A percentile compares a stretch with the other conserved stretches of the same genome.
Evolutionary conservation across 192 early-diverging fungal species (phyloP).

Genomic region (Rhizophagus sp.): DNA sequence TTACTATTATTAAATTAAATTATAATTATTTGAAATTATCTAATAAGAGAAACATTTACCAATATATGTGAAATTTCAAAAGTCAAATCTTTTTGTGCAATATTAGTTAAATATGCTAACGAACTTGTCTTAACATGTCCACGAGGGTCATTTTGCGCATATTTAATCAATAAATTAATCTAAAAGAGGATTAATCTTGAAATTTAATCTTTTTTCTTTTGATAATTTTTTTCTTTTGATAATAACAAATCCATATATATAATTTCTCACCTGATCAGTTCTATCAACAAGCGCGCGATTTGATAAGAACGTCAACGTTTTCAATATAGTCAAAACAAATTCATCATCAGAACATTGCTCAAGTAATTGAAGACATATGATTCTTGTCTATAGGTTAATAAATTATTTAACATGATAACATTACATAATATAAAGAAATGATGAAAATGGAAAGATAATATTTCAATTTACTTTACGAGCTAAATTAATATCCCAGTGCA

Average conservation of each 20-base stretch:
- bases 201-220: not conserved
- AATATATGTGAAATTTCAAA: slow-evolving; percentile 8
- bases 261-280: slow-evolving; percentile 3
- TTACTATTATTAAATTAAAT: slow-evolving; percentile 2
- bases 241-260: not conserved
- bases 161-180: slow-evolving; percentile 16
- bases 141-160: not conserved
- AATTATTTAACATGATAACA: not conserved
- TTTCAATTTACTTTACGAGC: slow-evolving; percentile 12
- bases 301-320: slow-evolving; percentile 24
- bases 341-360: not conserved
- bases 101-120: not conserved
- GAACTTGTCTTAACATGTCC: not conserved
- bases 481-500: slow-evolving; percentile 22
- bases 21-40: not conserved
- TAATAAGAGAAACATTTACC: not conserved
- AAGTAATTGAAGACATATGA: slow-evolving; percentile 16
- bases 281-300: slow-evolving; percentile 13
- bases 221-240: too few species aligned
- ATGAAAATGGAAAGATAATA: not conserved
- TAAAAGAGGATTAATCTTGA: not conserved
- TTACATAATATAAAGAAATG: not conserved
- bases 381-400: not conserved
- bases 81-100: not conserved
- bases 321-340: not conserved